Conservation (phyloP, 345 rosid species). For the Citrus sp. region DNA sequence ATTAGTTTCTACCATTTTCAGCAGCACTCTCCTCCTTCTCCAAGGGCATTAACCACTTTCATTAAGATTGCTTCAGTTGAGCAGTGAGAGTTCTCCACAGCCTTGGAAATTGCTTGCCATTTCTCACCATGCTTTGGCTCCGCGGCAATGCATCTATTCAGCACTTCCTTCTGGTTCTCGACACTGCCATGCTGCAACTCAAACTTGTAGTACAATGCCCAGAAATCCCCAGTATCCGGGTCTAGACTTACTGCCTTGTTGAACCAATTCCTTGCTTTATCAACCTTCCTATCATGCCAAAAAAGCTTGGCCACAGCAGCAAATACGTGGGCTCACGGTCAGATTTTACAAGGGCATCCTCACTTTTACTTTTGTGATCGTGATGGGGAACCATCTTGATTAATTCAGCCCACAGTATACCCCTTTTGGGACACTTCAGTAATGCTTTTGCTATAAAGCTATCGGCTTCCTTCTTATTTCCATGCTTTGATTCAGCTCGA, state of each 20-base stretch:
- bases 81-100: slow-evolving; percentile 89
- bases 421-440: slow-evolving; percentile 87
- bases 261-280: slow-evolving; percentile 81
- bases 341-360: slow-evolving; percentile 75
- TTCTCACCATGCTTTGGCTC: slow-evolving; percentile 90
- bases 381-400: slow-evolving; percentile 84
- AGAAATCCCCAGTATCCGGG: slow-evolving; percentile 81
- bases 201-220: slow-evolving; percentile 83
- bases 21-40: slow-evolving; percentile 68
- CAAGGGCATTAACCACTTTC: slow-evolving; percentile 64
- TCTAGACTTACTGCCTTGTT: slow-evolving; percentile 73
- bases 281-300: slow-evolving; percentile 91
- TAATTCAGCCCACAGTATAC: slow-evolving; percentile 83
- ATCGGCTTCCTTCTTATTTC: slow-evolving; percentile 75
- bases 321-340: slow-evolving; percentile 73
- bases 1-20: slow-evolving; percentile 43
- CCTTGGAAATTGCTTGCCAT: slow-evolving; percentile 79
- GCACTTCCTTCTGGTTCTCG: slow-evolving; percentile 70
- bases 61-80: slow-evolving; percentile 75
- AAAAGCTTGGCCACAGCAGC: slow-evolving; percentile 84
- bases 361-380: slow-evolving; percentile 57
- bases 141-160: slow-evolving; percentile 64
- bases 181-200: slow-evolving; percentile 84
- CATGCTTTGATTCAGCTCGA: slow-evolving; percentile 68
- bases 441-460: slow-evolving; percentile 86